Percentiles rank a stretch among this genome's conserved stretches.
Conservation (phyloP, 2,329 filamentous ascomycete genomes). For the Incumbomyces lentus region DNA sequence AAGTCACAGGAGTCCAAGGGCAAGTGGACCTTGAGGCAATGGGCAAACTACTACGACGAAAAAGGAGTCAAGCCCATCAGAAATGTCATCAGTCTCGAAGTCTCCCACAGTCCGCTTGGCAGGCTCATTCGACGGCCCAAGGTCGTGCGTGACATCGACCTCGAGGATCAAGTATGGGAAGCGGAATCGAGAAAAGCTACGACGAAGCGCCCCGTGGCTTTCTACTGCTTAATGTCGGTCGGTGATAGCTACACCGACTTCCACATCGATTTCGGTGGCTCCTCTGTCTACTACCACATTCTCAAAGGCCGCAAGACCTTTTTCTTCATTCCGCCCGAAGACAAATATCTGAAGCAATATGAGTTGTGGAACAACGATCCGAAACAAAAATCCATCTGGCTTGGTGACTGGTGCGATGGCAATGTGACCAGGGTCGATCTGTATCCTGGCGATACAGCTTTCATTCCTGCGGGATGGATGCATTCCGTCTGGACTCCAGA, state of each 20-base stretch:
- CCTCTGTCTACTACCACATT: slow-evolving; percentile 61
- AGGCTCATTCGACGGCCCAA: slow-evolving; percentile 52
- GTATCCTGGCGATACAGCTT: slow-evolving; percentile 56
- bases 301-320: slow-evolving; percentile 59
- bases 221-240: slow-evolving; percentile 61
- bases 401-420: slow-evolving; percentile 50
- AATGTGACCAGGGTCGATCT: slow-evolving; percentile 59
- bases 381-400: slow-evolving; percentile 55
- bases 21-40: slow-evolving; percentile 55
- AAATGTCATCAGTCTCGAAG: slow-evolving; percentile 60
- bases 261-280: slow-evolving; percentile 62
- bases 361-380: slow-evolving; percentile 61
- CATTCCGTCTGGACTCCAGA: slow-evolving; percentile 62
- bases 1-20: slow-evolving; percentile 58
- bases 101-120: slow-evolving; percentile 54
- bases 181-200: slow-evolving; percentile 39
- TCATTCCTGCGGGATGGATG: slow-evolving; percentile 63
- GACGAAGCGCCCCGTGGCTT: slow-evolving; percentile 54
- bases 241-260: slow-evolving; percentile 63
- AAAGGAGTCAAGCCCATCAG: slow-evolving; percentile 50
- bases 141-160: slow-evolving; percentile 52
- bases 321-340: slow-evolving; percentile 60
- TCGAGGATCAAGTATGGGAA: slow-evolving; percentile 44
- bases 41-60: slow-evolving; percentile 58
- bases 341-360: slow-evolving; percentile 59